Base-by-base conservation (phyloP, 2,329 filamentous ascomycete species). In the Neonectria magnoliae region DNA sequence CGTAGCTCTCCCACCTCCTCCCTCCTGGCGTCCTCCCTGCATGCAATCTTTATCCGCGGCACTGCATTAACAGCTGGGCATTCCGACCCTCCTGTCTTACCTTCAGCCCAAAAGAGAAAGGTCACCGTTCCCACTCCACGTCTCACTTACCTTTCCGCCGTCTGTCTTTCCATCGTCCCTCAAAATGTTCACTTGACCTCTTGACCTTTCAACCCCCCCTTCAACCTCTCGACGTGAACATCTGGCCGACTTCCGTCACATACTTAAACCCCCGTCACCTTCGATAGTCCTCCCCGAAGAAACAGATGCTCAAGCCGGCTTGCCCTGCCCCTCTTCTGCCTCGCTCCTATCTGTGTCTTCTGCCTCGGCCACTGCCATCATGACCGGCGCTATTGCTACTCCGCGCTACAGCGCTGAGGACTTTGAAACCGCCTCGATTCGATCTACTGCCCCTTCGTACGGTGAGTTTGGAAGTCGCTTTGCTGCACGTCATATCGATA, bases 371-470 rank as follows among this genome's bases (percentile, higher is more conserved):
- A 64, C 59, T 57, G 29, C 58, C 74, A 73, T 71, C 64, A 79
- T 78, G 77, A 77, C 75, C 33, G 77, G 68, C 45, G 67, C 72
- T 22, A 62, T 76, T 57, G 69, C 71, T 55, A 71, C 75, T 22
- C 72, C 78, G 60, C 77, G 78, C 50, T 81, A 80, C 62, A 77
- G 75, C 68, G 71, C 79, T 6, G 85, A 88, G 64, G 89, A 91
- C 75, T 88, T 90, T 63, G 90, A 92, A 71, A 90, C 89, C 22
- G 84, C 87, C 7, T 92, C 90, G 10, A 86, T 92, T 66, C 87
- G 83, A 70, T 91, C 89, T 18, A 85, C 85, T 8, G 89, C 89
- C n/a, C 90, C 90, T 44, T 91, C 90, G 10, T 91, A 91, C 76
- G 82, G 87, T 89, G 71, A 83, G 85, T 80, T 41, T 22, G 52